Base-by-base conservation (phyloP, 257 asterid genomes). In the Ehretia macrophylla region DNA sequence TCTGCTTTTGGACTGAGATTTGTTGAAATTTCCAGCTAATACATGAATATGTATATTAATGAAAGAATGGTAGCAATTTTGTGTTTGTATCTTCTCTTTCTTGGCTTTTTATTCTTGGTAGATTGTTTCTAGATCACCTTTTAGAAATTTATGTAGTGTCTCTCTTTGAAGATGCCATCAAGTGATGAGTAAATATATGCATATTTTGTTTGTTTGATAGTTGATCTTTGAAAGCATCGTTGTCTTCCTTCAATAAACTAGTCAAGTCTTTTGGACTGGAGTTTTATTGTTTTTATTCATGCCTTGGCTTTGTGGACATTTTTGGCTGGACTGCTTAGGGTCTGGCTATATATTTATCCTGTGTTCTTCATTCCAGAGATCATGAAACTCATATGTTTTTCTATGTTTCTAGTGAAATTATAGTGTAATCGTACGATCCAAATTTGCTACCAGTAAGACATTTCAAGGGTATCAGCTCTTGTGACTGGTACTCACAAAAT, bases 111-210 rank as follows among this genome's bases (percentile, higher is more conserved):
- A 8, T 59, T 49, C 6, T 66, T 45, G 42, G 35, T 50, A 47
- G 54, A 49, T 57, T 48, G 51, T 42, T 56, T 37, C 35, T 46
- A 38, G 71, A 72, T 60, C 59, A n/a, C 56, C 45, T 58, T 19
- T 16, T 55, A 63, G 80, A 17, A 62, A 50, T 67, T 70, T 69
- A 55, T 67, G 5, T 64, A 55, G 66, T 20, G 27, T 38, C 53
- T 70, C 55, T 42, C 79, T 52, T 75, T 56, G 85, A 70, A 72
- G 56, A 61, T 63, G 63, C 71, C 80, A 64, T 48, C 75, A 56
- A 42, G 23, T 58, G 17, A 58, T 46, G 58, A 35, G 19, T 14
- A 16, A 50, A 54, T n/a, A 19, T 32, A 13, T 22, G 12, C 64
- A 39, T 38, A 19, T 47, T 55, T 37, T 69, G 55, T 32, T 54